Evolutionary conservation across 1,139 yeast genomes (phyloP).

Genomic region (Dujonia santamariae): DNA sequence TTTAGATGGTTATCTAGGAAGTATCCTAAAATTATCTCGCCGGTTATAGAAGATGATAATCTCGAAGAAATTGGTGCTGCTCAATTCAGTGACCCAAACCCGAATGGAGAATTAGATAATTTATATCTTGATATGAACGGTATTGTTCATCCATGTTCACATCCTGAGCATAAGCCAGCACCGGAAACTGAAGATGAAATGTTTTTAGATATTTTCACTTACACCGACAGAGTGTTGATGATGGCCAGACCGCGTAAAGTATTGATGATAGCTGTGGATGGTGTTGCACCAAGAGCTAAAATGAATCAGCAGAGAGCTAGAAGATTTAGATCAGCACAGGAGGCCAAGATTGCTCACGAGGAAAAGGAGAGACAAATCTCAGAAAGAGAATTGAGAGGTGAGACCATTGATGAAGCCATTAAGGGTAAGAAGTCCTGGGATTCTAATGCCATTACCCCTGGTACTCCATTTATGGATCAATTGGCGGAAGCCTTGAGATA

Average conservation of each 20-base stretch:
- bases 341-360: slow-evolving; percentile 71
- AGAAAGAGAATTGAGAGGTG: slow-evolving; percentile 59
- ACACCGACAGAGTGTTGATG: slow-evolving; percentile 83
- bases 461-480: slow-evolving; percentile 95
- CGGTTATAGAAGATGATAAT: slow-evolving; percentile 76
- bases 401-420: slow-evolving; percentile 60
- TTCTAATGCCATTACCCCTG: slow-evolving; percentile 97
- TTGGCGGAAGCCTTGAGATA: slow-evolving; percentile 79
- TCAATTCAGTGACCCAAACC: slow-evolving; percentile 73
- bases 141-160: slow-evolving; percentile 96
- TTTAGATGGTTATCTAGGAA: slow-evolving; percentile 94
- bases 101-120: slow-evolving; percentile 93
- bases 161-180: slow-evolving; percentile 90
- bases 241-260: slow-evolving; percentile 96
- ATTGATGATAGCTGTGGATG: slow-evolving; percentile 94
- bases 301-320: slow-evolving; percentile 98
- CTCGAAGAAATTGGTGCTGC: slow-evolving; percentile 50
- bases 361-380: slow-evolving; percentile 53
- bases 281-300: slow-evolving; percentile 98
- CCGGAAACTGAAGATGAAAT: slow-evolving; percentile 95
- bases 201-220: slow-evolving; percentile 85
- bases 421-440: slow-evolving; percentile 71
- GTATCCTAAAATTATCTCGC: slow-evolving; percentile 91
- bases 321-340: slow-evolving; percentile 92
- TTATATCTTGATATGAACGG: slow-evolving; percentile 95